Base-by-base conservation (phyloP, 352 stramenopile genomes). In the Phytophthora lateralis region DNA sequence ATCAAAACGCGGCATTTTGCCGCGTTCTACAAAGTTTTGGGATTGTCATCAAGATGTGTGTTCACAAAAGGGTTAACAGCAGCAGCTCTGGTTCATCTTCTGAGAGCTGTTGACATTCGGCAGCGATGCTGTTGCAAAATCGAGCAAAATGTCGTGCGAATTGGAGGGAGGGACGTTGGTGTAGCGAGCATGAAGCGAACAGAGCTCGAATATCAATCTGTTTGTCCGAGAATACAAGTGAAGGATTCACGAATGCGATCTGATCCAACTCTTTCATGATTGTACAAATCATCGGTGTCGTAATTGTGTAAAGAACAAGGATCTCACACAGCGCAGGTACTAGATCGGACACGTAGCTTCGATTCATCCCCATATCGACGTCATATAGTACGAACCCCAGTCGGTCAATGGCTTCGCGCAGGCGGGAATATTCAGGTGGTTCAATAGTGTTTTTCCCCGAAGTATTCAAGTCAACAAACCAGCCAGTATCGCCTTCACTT, bases 191-290 rank as follows among this genome's bases (percentile, higher is more conserved):
- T 2, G 56, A 69, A 17, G 69, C 56, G 39, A 71, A 38, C 7
- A 78, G 32, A 12, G 32, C 60, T 24, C 10, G 46, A 29, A 69
- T 34, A 26, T 77, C 52, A 8, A 69, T 10, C 2, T 39, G 14
- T 0, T 63, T 12, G 11, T 66, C 59, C 0, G 29, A 55, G 20
- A 66, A 6, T 0, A 77, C 11, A n/a, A 54, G 46, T 2, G 47
- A 54, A 14, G 64, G 65, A 6, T 61, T 61, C 17, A 72, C 52
- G 20, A 77, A 77, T 15, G 60, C 29, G 38, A 77, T 60, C 35
- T 74, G 64, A 6, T 54, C 42, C 8, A 73, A 29, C 2, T 58
- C 41, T 51, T 62, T 47, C 58, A 76, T 73, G 15, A 55, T 29
- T n/a, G 38, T 60, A 32, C 55, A 74, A 9, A 74, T 63, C 11